Conservation (phyloP, 2,329 filamentous ascomycete species). For the Plectosphaerella sp. region DNA sequence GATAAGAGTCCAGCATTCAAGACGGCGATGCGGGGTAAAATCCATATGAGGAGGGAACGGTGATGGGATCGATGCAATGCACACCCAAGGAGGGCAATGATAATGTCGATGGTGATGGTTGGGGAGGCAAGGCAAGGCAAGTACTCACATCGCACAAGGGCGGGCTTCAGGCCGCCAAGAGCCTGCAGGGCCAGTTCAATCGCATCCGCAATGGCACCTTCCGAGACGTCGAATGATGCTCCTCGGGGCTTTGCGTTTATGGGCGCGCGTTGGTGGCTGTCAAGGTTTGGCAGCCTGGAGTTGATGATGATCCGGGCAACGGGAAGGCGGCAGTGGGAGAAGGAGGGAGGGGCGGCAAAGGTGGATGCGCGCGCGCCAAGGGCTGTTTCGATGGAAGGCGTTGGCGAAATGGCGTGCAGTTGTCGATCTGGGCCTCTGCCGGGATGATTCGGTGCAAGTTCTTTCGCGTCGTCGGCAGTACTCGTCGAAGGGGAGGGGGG, state of each 20-base stretch:
- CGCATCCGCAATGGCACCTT: slow-evolving; percentile 10
- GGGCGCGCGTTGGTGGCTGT: slow-evolving; percentile 9
- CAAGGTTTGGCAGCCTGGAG: not conserved
- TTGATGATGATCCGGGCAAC: not conserved
- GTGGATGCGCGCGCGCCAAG: too few species aligned
- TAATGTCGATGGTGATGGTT: not conserved
- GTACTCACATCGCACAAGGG: slow-evolving; percentile 14
- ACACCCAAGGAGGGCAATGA: too few species aligned
- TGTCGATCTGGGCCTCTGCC: too few species aligned
- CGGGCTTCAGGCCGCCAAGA: slow-evolving; percentile 12
- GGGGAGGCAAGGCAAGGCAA: not conserved
- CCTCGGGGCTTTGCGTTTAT: slow-evolving; percentile 9
- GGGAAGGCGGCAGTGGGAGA: too few species aligned
- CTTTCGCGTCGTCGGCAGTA: too few species aligned
- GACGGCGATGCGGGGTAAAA: too few species aligned
- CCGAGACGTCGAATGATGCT: slow-evolving; percentile 5
- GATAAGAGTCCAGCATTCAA: not conserved
- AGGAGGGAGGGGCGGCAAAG: too few species aligned
- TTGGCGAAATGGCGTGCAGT: too few species aligned
- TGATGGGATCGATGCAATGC: not conserved
- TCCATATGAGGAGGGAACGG: too few species aligned
- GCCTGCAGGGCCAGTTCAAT: slow-evolving; percentile 9
- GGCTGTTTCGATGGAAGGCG: too few species aligned
- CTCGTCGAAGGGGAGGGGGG: too few species aligned
- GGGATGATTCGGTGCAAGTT: too few species aligned